Conservation (phyloP, 495 filamentous ascomycete genomes). For the Aspergillus nanangensis region DNA sequence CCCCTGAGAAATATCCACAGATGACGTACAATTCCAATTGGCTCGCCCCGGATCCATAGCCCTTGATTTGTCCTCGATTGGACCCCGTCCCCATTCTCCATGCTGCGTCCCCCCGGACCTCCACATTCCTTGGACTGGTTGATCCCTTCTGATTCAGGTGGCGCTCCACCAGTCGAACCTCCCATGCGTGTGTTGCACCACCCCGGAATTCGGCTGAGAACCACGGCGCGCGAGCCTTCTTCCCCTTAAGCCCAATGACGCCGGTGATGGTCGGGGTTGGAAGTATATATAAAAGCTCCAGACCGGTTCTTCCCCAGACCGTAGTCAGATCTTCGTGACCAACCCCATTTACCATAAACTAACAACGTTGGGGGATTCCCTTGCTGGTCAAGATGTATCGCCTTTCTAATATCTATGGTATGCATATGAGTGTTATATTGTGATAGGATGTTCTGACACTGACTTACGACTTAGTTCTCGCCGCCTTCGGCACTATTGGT, state of each 20-base stretch:
- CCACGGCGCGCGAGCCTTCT: neutral
- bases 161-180: constrained; percentile 5
- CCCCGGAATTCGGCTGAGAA: constrained; percentile 5
- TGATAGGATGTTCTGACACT: neutral
- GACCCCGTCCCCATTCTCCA: neutral
- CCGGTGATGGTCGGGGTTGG: no score
- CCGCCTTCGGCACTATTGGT: constrained; percentile 48
- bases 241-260: no score
- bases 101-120: constrained; percentile 11
- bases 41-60: neutral
- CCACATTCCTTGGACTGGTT: constrained; percentile 9
- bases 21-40: constrained; percentile 8
- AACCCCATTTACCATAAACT: neutral
- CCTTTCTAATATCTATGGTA: constrained; percentile 45
- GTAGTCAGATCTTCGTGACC: neutral
- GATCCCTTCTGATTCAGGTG: constrained; percentile 7
- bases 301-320: neutral
- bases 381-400: constrained; percentile 31
- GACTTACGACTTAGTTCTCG: constrained; percentile 28
- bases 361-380: neutral
- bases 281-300: constrained; percentile 2
- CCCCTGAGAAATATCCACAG: neutral
- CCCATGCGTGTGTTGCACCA: constrained; percentile 4
- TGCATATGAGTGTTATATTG: neutral
- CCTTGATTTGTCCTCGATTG: constrained; percentile 10